These are phyloP conservation scores for Barnettozyma siamensis DNA, from an alignment of 805 yeast species.

Conservation along the genomic window DNA sequence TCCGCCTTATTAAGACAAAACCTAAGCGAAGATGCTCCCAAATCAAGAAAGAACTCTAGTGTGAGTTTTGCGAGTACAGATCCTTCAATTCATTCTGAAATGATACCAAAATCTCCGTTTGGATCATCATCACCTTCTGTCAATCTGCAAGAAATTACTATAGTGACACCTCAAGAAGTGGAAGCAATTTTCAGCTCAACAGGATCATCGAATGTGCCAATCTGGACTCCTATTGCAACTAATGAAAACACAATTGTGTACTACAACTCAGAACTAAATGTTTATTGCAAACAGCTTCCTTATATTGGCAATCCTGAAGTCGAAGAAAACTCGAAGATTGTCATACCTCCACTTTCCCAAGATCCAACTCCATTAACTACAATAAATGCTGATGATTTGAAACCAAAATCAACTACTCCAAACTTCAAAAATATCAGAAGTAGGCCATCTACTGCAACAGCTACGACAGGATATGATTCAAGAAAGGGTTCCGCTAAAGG, in stretches of 20 bases:
- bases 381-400: constrained; percentile 25
- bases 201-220: constrained; percentile 31
- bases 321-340: constrained; percentile 27
- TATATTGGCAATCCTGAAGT: constrained; percentile 35
- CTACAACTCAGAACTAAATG: constrained; percentile 54
- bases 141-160: constrained; percentile 18
- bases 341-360: constrained; percentile 24
- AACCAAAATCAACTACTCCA: background rate
- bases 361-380: constrained; percentile 8
- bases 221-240: constrained; percentile 62
- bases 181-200: constrained; percentile 32
- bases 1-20: constrained; percentile 21
- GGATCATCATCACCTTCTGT: constrained; percentile 14
- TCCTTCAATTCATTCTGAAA: constrained; percentile 27
- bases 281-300: constrained; percentile 57
- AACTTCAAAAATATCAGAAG: constrained; percentile 9
- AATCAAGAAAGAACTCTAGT: constrained; percentile 41
- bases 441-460: constrained; percentile 16
- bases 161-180: constrained; percentile 32
- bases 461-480: constrained; percentile 8
- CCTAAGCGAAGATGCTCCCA: constrained; percentile 18
- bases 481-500: constrained; percentile 11
- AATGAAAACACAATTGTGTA: constrained; percentile 49
- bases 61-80: constrained; percentile 41
- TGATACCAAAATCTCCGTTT: constrained; percentile 1